Conservation (phyloP, 202 grass and related monocot genomes). For the Hordeum pubiflorum region DNA sequence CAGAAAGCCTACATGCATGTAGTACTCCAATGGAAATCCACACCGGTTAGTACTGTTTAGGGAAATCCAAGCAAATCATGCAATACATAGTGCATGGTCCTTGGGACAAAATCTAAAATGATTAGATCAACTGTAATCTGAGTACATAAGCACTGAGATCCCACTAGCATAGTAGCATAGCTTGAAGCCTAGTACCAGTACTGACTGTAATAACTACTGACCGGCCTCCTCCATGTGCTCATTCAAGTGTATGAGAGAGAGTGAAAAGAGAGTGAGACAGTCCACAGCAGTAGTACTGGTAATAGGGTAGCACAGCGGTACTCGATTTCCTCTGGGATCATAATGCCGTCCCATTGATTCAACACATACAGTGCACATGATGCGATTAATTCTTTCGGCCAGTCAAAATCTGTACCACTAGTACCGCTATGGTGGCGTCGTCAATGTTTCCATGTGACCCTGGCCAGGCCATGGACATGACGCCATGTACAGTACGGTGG, state of each 20-base stretch:
- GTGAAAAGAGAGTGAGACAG: not conserved
- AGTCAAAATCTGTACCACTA: not conserved
- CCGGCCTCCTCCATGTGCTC: conserved; percentile 15
- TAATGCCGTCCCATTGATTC: conserved; percentile 16
- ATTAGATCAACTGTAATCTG: not conserved
- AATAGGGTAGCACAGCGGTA: conserved; percentile 2
- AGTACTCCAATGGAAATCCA: not conserved
- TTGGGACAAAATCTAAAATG: not conserved
- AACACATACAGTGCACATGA: conserved; percentile 19
- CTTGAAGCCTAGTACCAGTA: not conserved
- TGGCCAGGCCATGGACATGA: not conserved
- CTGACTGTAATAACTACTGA: conserved; percentile 9
- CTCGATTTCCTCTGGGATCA: not conserved
- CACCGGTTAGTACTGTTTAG: not conserved
- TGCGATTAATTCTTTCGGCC: conserved; percentile 14
- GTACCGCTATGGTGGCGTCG: conserved; percentile 12
- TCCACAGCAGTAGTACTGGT: not conserved
- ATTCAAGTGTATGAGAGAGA: not conserved
- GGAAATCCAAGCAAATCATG: not conserved
- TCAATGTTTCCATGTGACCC: conserved; percentile 46
- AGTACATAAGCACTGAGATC: not conserved
- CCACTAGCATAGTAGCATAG: not conserved
- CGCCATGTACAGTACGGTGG: not conserved
- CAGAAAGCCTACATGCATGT: conserved; percentile 1
- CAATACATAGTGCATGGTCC: conserved; percentile 6